A percentile compares a stretch with the other conserved stretches of the same genome.
Conservation (phyloP, 2,329 filamentous ascomycete genomes). For the Neofusicoccum sp. region DNA sequence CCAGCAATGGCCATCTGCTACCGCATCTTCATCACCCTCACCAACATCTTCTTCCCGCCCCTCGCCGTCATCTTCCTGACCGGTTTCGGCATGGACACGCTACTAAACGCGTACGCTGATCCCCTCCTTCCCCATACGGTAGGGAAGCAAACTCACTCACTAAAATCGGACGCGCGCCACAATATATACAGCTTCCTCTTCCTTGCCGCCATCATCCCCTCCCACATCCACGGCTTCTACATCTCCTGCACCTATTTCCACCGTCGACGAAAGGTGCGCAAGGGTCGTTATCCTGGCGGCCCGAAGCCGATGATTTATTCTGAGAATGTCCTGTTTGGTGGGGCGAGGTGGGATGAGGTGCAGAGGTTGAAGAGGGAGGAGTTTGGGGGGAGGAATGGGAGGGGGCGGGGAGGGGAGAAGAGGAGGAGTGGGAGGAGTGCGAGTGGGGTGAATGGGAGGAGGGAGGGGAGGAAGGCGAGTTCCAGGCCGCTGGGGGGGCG, state of each 20-base stretch:
- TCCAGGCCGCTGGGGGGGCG: too few species aligned
- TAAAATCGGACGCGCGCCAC: not conserved
- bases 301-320: slow-evolving; percentile 17
- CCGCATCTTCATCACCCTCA: slow-evolving; percentile 22
- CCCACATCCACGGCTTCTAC: slow-evolving; percentile 25
- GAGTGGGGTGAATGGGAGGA: too few species aligned
- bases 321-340: slow-evolving; percentile 20
- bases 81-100: slow-evolving; percentile 22
- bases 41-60: slow-evolving; percentile 25
- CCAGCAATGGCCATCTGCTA: slow-evolving; percentile 20
- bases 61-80: slow-evolving; percentile 23
- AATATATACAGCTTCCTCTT: slow-evolving; percentile 21
- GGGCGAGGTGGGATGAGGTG: slow-evolving; percentile 14
- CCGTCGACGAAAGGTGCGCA: slow-evolving; percentile 21
- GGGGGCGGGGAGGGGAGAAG: too few species aligned
- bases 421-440: too few species aligned
- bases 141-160: not conserved
- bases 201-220: slow-evolving; percentile 23
- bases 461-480: too few species aligned
- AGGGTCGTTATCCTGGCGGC: slow-evolving; percentile 21
- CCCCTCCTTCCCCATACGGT: not conserved
- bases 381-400: too few species aligned
- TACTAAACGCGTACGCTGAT: slow-evolving; percentile 19
- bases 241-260: slow-evolving; percentile 23
- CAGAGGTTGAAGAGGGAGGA: not conserved